phyloP scores from a whole-genome alignment of 805 yeast species.

The Maudiozyma pseudohumilis region DNA sequence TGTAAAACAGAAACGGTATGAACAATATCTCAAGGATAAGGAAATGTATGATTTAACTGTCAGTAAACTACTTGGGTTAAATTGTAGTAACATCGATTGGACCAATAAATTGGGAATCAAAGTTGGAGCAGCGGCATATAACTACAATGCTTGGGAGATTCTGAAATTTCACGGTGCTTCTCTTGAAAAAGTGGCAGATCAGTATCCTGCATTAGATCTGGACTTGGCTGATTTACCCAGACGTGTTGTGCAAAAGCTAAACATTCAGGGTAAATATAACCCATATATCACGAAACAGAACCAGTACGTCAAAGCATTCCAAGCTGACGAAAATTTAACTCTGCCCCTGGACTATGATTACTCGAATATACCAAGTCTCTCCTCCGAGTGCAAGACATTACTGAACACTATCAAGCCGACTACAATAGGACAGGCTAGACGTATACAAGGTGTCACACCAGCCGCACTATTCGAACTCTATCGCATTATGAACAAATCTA shows the following conservation, averaged over 20 bases:
- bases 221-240: slow-evolving; percentile 26
- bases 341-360: slow-evolving; percentile 68
- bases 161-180: slow-evolving; percentile 44
- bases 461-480: slow-evolving; percentile 80
- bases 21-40: slow-evolving; percentile 36
- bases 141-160: slow-evolving; percentile 62
- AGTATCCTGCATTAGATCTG: slow-evolving; percentile 31
- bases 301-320: slow-evolving; percentile 63
- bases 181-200: slow-evolving; percentile 18
- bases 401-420: slow-evolving; percentile 71
- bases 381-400: slow-evolving; percentile 61
- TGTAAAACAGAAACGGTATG: slow-evolving; percentile 51
- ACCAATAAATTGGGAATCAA: slow-evolving; percentile 35
- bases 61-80: slow-evolving; percentile 35
- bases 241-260: slow-evolving; percentile 49
- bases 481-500: slow-evolving; percentile 10
- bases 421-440: slow-evolving; percentile 89
- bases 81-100: slow-evolving; percentile 58
- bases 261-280: slow-evolving; percentile 73
- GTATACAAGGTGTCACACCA: slow-evolving; percentile 92
- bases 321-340: slow-evolving; percentile 66
- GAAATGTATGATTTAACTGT: slow-evolving; percentile 35
- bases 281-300: slow-evolving; percentile 71
- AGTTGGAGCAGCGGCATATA: slow-evolving; percentile 45
- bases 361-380: slow-evolving; percentile 47